Evolutionary conservation across 2,329 filamentous ascomycete genomes (phyloP).

Genomic region (Raffaelea ambrosiae): DNA sequence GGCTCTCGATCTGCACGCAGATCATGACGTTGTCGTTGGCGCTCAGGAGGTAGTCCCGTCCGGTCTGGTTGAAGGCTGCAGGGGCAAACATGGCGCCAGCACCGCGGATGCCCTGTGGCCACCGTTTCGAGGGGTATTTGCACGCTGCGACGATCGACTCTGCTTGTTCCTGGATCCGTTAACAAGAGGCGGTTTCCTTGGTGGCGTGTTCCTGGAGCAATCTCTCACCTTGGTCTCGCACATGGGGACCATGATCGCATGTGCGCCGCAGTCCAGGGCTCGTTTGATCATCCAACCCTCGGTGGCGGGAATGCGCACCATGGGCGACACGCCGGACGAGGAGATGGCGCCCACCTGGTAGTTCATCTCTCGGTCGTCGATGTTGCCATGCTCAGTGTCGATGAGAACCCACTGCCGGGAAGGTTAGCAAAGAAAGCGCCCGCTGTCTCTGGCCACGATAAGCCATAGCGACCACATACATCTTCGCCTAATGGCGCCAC

Average conservation of each 20-base stretch:
- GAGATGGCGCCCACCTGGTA: slow-evolving; percentile 44
- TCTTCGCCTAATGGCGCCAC: slow-evolving; percentile 21
- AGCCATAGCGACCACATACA: slow-evolving; percentile 13
- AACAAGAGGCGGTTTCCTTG: too few species aligned
- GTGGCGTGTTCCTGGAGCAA: too few species aligned
- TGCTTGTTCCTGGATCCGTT: too few species aligned
- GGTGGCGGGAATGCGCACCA: slow-evolving; percentile 26
- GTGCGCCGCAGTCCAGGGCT: slow-evolving; percentile 40
- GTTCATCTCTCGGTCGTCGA: slow-evolving; percentile 43
- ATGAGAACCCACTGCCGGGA: slow-evolving; percentile 24
- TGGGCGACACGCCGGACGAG: slow-evolving; percentile 32
- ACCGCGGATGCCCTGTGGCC: slow-evolving; percentile 19
- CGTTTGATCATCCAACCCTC: slow-evolving; percentile 39
- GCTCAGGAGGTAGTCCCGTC: slow-evolving; percentile 38
- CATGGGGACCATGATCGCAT: slow-evolving; percentile 40
- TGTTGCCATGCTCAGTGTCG: slow-evolving; percentile 44
- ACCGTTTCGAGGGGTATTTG: slow-evolving; percentile 41
- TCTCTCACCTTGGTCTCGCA: slow-evolving; percentile 33
- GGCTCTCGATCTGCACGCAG: slow-evolving; percentile 35
- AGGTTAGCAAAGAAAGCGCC: neutral
- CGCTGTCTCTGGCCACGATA: too few species aligned
- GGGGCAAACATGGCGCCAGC: slow-evolving; percentile 21
- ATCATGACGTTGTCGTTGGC: slow-evolving; percentile 38
- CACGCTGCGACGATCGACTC: slow-evolving; percentile 31
- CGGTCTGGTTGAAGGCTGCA: slow-evolving; percentile 21